Evolutionary conservation across 495 filamentous ascomycete species (phyloP), one percentile per base, ranked within the genome.

Genomic region (Xylaria sp.): DNA sequence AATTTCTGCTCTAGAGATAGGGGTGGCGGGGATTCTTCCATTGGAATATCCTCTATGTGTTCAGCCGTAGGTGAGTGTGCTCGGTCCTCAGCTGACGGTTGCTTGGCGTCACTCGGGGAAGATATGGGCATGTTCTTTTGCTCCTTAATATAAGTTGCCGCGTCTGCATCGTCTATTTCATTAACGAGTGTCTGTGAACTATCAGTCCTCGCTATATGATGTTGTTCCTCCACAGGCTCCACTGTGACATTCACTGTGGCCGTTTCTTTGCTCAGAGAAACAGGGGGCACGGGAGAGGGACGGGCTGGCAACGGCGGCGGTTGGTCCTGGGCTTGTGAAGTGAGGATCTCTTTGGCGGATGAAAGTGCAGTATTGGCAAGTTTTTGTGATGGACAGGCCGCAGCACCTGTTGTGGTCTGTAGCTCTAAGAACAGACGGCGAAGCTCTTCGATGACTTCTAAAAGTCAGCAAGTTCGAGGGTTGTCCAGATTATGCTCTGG

Each of bases 341-440:
- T 75, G 14, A 78, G 69, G 11, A 78, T 75, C 6, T 80, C 75
- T 29, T 78, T 73, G 17, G 77, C 74, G 19, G 75, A 76, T 0
- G 75, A 77, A 24, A 96, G 84, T 3, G 95, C 93, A 37, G 95
- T 88, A 48, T 94, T 90, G 26, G 95, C 95, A 71, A 98, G 87
- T 72, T 96, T 91, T 63, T 88, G 88, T 14, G 91, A 88, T 0
- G 96, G 96, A 76, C 88, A 71, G 89, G 91, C 72, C 76, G 89
- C 70, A 80, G 76, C 44, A 75, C 80, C 53, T 79, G 77, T 35
- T 85, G 89, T 68, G 78, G 85, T 72, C 88, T 94, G 72, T 79
- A 99, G 89, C 50, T 87, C 86, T 5, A 85, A 76, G 76, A 97
- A 99, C 2, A 99, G 84, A 17, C 61, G 68, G 21, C 73, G 72